Conservation (phyloP, 129 eudicot genomes). For the Chrysanthemum lavandulifolium region DNA sequence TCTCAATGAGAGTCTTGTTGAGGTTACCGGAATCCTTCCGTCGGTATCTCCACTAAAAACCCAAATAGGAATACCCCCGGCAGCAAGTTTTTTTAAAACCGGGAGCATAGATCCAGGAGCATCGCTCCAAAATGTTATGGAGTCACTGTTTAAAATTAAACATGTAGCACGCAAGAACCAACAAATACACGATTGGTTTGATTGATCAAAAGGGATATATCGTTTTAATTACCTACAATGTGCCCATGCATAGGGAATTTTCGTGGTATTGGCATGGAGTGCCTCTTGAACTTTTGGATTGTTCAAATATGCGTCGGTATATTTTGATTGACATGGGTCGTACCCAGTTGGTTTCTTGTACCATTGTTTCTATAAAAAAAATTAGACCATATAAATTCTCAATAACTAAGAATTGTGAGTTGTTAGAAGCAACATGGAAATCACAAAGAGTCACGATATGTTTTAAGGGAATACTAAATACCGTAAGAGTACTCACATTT, state of each 20-base stretch:
- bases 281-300: constrained; percentile 76
- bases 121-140: constrained; percentile 55
- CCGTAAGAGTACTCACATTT: constrained; percentile 36
- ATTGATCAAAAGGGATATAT: neutral
- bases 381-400: neutral
- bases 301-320: constrained; percentile 60
- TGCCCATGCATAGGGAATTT: constrained; percentile 68
- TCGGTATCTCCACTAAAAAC: constrained; percentile 77
- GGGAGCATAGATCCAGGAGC: constrained; percentile 63
- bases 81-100: constrained; percentile 48
- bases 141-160: constrained; percentile 32
- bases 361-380: constrained; percentile 48
- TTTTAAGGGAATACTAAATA: no score
- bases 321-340: constrained; percentile 63
- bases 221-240: constrained; percentile 67
- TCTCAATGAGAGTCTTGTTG: constrained; percentile 59
- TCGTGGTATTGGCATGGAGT: constrained; percentile 85
- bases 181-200: neutral
- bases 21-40: constrained; percentile 83
- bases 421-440: neutral
- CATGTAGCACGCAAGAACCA: neutral
- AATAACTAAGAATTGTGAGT: neutral
- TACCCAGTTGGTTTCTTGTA: constrained; percentile 62
- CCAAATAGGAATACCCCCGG: constrained; percentile 67
- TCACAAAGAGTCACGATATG: neutral